These are phyloP conservation scores for Taphrina flavorubra DNA, from an alignment of 1,139 yeast genomes.

Conservation along the genomic window DNA sequence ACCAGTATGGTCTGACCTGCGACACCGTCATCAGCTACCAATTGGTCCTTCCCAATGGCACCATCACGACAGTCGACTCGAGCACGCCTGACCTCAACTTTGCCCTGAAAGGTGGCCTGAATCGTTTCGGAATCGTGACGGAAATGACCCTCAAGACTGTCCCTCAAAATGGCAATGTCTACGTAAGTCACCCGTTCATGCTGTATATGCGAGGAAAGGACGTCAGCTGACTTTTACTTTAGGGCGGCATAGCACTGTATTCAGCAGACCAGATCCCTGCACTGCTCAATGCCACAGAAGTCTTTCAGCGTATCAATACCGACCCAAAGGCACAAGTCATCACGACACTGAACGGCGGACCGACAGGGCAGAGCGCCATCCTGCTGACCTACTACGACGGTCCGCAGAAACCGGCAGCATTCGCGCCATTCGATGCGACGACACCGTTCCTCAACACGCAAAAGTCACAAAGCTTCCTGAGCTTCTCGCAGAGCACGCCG, in stretches of 20 bases:
- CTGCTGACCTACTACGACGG: slow-evolving; percentile 27
- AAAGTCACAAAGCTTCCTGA: slow-evolving; percentile 12
- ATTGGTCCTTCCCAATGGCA: slow-evolving; percentile 29
- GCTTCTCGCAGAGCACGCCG: slow-evolving; percentile 14
- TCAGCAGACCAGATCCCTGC: slow-evolving; percentile 17
- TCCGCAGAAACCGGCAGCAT: slow-evolving; percentile 23
- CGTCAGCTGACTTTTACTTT: not conserved
- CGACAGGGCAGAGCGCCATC: slow-evolving; percentile 11
- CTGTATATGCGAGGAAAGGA: no score
- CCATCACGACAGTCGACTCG: slow-evolving; percentile 17
- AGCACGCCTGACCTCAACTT: slow-evolving; percentile 31
- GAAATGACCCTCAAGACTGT: slow-evolving; percentile 12
- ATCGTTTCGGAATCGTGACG: slow-evolving; percentile 33
- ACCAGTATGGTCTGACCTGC: slow-evolving; percentile 21
- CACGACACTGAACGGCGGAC: slow-evolving; percentile 20
- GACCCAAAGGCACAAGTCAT: slow-evolving; percentile 25
- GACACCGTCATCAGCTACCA: slow-evolving; percentile 26
- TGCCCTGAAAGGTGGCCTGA: slow-evolving; percentile 31
- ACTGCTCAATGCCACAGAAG: slow-evolving; percentile 17
- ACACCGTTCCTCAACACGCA: slow-evolving; percentile 5
- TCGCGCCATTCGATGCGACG: slow-evolving; percentile 10
- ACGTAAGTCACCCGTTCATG: not conserved
- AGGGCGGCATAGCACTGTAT: slow-evolving; percentile 19
- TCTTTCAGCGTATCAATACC: slow-evolving; percentile 5
- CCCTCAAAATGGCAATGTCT: slow-evolving; percentile 14